These are phyloP conservation scores for Botrytis hyacinthi DNA, from an alignment of 2,329 filamentous ascomycete genomes.

Conservation along the genomic window DNA sequence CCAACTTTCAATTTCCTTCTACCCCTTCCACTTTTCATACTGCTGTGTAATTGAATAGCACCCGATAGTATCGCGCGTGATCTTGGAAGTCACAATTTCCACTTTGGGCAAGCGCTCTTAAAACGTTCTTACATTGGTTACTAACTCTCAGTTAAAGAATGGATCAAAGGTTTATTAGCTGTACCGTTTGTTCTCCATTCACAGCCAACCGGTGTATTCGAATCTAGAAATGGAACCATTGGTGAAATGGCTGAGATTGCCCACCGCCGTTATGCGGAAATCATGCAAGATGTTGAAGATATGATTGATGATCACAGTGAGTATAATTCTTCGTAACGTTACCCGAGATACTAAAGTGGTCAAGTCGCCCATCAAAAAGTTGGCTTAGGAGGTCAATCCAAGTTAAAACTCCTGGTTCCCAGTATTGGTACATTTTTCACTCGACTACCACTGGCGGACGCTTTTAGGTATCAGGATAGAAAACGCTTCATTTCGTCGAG, in stretches of 20 bases:
- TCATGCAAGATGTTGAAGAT: slow-evolving; percentile 87
- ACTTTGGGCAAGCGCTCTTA: not conserved
- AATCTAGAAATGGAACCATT: slow-evolving; percentile 62
- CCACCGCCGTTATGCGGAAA: slow-evolving; percentile 87
- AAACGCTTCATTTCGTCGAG: slow-evolving; percentile 84
- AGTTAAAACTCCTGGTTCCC: slow-evolving; percentile 88
- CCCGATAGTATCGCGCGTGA: not conserved
- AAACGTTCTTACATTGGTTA: not conserved
- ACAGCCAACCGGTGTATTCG: slow-evolving; percentile 84
- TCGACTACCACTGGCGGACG: slow-evolving; percentile 77
- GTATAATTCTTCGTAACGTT: slow-evolving; percentile 28
- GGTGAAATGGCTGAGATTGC: slow-evolving; percentile 74
- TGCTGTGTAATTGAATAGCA: not conserved
- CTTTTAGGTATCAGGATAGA: slow-evolving; percentile 86
- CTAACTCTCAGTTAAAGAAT: slow-evolving; percentile 56
- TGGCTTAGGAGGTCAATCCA: slow-evolving; percentile 70
- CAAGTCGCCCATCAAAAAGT: slow-evolving; percentile 69
- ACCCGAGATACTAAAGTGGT: slow-evolving; percentile 2
- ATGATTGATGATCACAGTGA: slow-evolving; percentile 90
- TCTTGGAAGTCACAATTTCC: not conserved
- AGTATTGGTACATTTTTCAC: slow-evolving; percentile 94
- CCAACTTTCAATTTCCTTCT: slow-evolving; percentile 21
- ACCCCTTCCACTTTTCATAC: not conserved
- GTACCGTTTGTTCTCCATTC: slow-evolving; percentile 97
- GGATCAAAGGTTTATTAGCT: slow-evolving; percentile 92